Percentiles rank a stretch among this genome's conserved stretches.
These are phyloP conservation scores for Posidonia oceanica DNA, from an alignment of 116 monocot species.

Conservation along the genomic window DNA sequence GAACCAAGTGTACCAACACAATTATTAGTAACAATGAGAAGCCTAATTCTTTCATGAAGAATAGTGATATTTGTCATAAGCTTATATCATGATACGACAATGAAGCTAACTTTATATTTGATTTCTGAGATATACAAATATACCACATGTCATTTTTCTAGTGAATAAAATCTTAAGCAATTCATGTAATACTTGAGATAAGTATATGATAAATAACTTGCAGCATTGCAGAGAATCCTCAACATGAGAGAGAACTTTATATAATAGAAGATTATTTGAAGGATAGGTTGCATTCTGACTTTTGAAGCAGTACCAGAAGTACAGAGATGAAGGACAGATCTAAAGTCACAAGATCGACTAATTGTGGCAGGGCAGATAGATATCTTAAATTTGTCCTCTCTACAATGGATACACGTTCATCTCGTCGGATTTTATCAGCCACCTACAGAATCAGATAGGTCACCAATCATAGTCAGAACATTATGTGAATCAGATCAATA, in stretches of 20 bases:
- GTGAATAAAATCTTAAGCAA: too few relatives aligned
- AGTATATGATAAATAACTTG: too few relatives aligned
- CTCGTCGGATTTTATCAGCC: slow-evolving; percentile 74
- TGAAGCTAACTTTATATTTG: too few relatives aligned
- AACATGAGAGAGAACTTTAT: background rate
- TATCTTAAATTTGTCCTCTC: slow-evolving; percentile 98
- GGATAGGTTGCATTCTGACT: background rate
- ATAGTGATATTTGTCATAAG: too few relatives aligned
- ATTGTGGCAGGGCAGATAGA: slow-evolving; percentile 64
- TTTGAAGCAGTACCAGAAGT: slow-evolving; percentile 46
- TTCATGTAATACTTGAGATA: too few relatives aligned
- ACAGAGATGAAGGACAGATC: slow-evolving; percentile 99
- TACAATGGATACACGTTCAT: slow-evolving; percentile 69
- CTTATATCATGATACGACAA: too few relatives aligned
- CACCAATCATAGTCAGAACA: background rate
- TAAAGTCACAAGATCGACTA: slow-evolving; percentile 87
- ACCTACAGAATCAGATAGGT: slow-evolving; percentile 37
- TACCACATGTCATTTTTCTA: too few relatives aligned
- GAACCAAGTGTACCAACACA: too few relatives aligned
- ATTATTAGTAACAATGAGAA: too few relatives aligned
- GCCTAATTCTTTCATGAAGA: too few relatives aligned
- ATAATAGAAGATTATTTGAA: background rate
- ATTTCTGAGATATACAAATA: too few relatives aligned
- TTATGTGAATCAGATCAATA: background rate
- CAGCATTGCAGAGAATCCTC: background rate